A percentile compares a stretch with the other conserved stretches of the same genome.
These are phyloP conservation scores for Lycium ferocissimum DNA, from an alignment of 257 asterid genomes.

Conservation along the genomic window DNA sequence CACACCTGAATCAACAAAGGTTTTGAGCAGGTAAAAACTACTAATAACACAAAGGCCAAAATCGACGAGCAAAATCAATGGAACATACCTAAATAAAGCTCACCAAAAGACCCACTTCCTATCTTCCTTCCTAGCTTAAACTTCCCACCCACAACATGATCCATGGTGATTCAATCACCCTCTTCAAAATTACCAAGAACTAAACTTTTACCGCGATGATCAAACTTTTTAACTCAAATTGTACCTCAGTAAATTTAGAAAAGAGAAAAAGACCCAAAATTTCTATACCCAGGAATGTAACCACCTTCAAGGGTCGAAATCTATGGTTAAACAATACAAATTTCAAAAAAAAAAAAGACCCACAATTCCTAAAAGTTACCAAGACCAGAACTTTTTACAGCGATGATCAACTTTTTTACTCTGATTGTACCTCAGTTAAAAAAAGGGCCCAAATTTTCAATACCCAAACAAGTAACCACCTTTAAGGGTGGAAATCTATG, in stretches of 20 bases:
- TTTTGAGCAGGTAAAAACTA: neutral
- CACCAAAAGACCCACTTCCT: constrained; percentile 98
- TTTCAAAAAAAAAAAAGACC: neutral
- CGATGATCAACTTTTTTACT: constrained; percentile 24
- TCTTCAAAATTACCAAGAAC: neutral
- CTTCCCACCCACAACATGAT: constrained; percentile 87
- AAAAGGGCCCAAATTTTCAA: neutral
- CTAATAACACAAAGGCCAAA: neutral
- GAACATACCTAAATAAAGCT: constrained; percentile 79
- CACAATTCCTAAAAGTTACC: constrained; percentile 5
- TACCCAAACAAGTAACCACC: neutral
- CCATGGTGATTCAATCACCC: constrained; percentile 52
- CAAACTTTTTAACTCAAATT: constrained; percentile 26
- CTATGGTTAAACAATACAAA: neutral
- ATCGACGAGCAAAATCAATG: neutral
- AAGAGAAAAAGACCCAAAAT: neutral
- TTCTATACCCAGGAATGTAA: neutral
- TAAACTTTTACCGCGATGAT: constrained; percentile 7
- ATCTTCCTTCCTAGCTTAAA: constrained; percentile 96
- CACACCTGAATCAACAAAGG: constrained; percentile 61
- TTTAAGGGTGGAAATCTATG: neutral
- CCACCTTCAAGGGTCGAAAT: neutral
- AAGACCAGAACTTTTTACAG: neutral
- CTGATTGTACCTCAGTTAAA: neutral
- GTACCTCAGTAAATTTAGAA: neutral